phyloP scores from a whole-genome alignment of 2,329 filamentous ascomycete species.

The Byssothecium circinans region DNA sequence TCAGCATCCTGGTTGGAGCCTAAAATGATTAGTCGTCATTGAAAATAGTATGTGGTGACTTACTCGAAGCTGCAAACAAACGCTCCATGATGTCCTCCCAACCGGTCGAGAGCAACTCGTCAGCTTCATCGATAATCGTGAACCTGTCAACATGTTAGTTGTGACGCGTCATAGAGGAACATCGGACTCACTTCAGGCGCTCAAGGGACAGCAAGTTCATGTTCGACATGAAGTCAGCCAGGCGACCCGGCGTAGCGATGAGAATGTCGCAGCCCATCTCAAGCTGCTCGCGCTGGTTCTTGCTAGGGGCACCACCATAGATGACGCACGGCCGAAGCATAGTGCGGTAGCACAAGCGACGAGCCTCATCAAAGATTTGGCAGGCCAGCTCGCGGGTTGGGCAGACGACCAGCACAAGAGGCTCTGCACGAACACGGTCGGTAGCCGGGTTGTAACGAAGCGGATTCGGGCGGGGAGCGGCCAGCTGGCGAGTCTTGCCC shows the following conservation, averaged over 20 bases:
- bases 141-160: constrained; percentile 46
- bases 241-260: constrained; percentile 82
- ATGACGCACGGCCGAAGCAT: constrained; percentile 90
- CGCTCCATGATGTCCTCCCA: constrained; percentile 76
- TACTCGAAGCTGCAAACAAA: constrained; percentile 81
- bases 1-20: constrained; percentile 76
- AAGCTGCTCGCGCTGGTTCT: constrained; percentile 71
- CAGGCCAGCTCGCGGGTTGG: constrained; percentile 89
- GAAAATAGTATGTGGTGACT: constrained; percentile 12
- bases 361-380: constrained; percentile 93
- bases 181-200: constrained; percentile 68
- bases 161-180: not conserved
- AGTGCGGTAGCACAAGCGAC: constrained; percentile 89
- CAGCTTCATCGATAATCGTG: constrained; percentile 88
- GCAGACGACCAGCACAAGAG: constrained; percentile 80
- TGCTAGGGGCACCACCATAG: constrained; percentile 80
- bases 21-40: constrained; percentile 21
- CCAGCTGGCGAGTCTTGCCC: constrained; percentile 90
- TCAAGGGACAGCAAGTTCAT: constrained; percentile 68
- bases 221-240: constrained; percentile 79
- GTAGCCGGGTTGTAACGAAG: constrained; percentile 55
- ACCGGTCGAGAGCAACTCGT: constrained; percentile 81
- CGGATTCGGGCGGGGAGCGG: constrained; percentile 72
- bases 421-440: constrained; percentile 72
- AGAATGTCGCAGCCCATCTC: constrained; percentile 85